Evolutionary conservation across 2,329 filamentous ascomycete species (phyloP).

Genomic region (Apiospora phragmitis): DNA sequence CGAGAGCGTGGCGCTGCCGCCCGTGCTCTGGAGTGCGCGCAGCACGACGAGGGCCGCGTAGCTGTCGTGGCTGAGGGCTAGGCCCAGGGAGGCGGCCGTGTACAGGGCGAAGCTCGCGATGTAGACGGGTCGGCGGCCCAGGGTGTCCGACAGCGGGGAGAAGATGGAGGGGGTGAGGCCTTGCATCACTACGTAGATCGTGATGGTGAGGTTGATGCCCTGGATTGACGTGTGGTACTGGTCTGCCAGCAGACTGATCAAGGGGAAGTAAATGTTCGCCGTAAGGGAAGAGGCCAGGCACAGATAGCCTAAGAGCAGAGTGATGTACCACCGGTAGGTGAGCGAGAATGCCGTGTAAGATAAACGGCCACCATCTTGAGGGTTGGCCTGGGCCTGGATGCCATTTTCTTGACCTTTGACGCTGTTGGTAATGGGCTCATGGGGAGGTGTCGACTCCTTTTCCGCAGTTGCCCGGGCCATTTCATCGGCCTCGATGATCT

Average conservation of each 20-base stretch:
- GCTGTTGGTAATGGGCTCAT: no score
- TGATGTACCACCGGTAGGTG: neutral
- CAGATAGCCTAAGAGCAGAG: slow-evolving; percentile 11
- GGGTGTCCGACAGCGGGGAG: slow-evolving; percentile 9
- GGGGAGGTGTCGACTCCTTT: no score
- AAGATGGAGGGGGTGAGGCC: slow-evolving; percentile 12
- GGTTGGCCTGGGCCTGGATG: no score
- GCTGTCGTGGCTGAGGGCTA: neutral
- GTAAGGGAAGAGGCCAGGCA: slow-evolving; percentile 14
- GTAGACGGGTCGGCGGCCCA: neutral
- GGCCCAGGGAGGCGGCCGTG: neutral
- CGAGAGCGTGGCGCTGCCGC: neutral
- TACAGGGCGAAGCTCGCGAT: neutral
- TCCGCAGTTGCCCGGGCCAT: no score
- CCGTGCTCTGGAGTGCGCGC: neutral
- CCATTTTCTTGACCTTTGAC: no score
- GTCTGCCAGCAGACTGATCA: slow-evolving; percentile 1
- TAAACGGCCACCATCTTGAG: no score
- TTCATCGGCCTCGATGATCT: no score
- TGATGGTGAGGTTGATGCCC: slow-evolving; percentile 16
- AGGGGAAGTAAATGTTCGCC: slow-evolving; percentile 17
- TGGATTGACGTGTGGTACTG: slow-evolving; percentile 12
- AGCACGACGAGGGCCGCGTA: neutral
- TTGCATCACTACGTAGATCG: slow-evolving; percentile 14
- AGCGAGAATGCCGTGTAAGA: no score